These are phyloP conservation scores for Symbiotaphrina buchneri DNA, from an alignment of 495 filamentous ascomycete species.

Conservation along the genomic window DNA sequence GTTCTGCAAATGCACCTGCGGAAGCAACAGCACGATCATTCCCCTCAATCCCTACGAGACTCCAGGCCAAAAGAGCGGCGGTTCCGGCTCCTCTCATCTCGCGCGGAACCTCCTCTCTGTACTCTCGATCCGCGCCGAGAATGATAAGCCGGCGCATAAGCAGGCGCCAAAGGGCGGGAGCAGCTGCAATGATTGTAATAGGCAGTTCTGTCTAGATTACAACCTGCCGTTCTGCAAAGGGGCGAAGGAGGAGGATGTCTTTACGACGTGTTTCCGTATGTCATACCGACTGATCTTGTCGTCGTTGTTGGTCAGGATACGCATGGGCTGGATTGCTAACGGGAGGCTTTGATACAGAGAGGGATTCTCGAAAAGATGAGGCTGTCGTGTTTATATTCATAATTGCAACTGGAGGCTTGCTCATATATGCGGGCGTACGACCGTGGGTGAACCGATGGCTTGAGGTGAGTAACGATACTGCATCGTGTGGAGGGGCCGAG, in stretches of 20 bases:
- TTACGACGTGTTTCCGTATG: conserved; percentile 75
- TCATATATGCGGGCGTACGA: conserved; percentile 57
- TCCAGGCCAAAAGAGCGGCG: conserved; percentile 12
- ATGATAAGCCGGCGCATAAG: neutral
- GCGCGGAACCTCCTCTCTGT: conserved; percentile 9
- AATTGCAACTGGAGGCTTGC: conserved; percentile 56
- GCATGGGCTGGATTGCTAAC: conserved; percentile 29
- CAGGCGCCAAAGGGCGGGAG: neutral
- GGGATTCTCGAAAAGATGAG: conserved; percentile 15
- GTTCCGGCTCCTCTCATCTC: conserved; percentile 6
- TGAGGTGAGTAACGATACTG: too few relatives aligned
- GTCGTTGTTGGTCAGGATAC: neutral
- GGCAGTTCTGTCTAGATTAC: conserved; percentile 71
- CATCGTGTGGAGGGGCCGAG: too few relatives aligned
- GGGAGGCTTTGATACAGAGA: conserved; percentile 15
- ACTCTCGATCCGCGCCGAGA: conserved; percentile 7
- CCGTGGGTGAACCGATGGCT: too few relatives aligned
- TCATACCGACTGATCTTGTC: conserved; percentile 2
- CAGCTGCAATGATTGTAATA: conserved; percentile 66
- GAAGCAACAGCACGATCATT: conserved; percentile 80
- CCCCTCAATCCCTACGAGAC: too few relatives aligned
- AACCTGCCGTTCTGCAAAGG: conserved; percentile 69
- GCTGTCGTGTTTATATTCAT: conserved; percentile 89
- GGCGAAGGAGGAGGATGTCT: conserved; percentile 68
- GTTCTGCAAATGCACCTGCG: conserved; percentile 98